These are phyloP conservation scores for Penium margaritaceum DNA, from an alignment of 139 green algal genomes.

Conservation along the genomic window DNA sequence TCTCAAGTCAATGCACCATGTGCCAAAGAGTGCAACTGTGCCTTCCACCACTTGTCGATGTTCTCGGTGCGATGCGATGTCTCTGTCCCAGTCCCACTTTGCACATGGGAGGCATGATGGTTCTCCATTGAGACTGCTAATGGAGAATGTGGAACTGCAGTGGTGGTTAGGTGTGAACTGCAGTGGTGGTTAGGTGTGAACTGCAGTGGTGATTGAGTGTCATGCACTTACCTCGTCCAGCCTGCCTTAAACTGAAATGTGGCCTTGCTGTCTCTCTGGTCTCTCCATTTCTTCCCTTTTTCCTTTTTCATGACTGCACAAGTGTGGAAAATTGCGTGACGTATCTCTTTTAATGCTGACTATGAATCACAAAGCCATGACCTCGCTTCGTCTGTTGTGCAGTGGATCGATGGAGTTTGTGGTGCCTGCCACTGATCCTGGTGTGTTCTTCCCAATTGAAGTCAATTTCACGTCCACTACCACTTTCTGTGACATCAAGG, in stretches of 20 bases:
- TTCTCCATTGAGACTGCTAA: no score
- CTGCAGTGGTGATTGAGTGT: no score
- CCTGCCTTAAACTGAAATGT: background rate
- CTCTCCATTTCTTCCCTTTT: background rate
- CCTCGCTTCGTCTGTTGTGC: no score
- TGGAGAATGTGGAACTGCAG: no score
- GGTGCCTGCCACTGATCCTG: slow-evolving; percentile 63
- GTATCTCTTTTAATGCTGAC: background rate
- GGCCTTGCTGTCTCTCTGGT: background rate
- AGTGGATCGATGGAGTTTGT: slow-evolving; percentile 90
- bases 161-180: no score
- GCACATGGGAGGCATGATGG: no score
- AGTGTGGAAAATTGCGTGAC: background rate
- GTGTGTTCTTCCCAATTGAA: slow-evolving; percentile 88
- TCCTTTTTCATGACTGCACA: background rate
- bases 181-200: no score
- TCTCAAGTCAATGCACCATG: no score
- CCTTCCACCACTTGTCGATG: no score
- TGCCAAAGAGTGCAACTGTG: no score
- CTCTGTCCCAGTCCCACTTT: no score
- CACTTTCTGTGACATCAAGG: slow-evolving; percentile 71
- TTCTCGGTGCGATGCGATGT: no score
- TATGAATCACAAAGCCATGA: background rate
- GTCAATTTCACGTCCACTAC: slow-evolving; percentile 65
- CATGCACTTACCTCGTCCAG: background rate